These are phyloP conservation scores for Tuber brumale DNA, from an alignment of 495 filamentous ascomycete genomes.

Conservation along the genomic window DNA sequence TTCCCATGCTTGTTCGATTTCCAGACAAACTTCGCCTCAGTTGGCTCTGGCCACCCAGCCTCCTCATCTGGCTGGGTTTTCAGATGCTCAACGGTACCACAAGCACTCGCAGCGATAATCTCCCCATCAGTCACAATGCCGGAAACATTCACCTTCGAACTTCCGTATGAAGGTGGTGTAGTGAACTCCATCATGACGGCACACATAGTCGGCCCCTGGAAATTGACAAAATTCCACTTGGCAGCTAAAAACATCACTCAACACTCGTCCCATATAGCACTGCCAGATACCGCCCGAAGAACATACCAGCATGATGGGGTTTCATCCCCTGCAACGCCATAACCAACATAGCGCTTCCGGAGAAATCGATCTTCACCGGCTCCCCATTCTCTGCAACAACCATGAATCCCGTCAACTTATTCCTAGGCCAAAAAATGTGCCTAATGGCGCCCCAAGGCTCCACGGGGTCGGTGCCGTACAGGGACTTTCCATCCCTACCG, in stretches of 20 bases:
- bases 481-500: slow-evolving; percentile 76
- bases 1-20: slow-evolving; percentile 71
- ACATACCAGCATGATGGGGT: slow-evolving; percentile 82
- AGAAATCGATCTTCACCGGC: slow-evolving; percentile 61
- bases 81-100: slow-evolving; percentile 59
- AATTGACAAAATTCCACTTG: slow-evolving; percentile 88
- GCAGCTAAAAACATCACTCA: slow-evolving; percentile 52
- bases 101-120: slow-evolving; percentile 65
- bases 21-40: slow-evolving; percentile 68
- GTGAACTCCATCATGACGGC: slow-evolving; percentile 94
- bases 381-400: slow-evolving; percentile 63
- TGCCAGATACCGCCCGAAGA: slow-evolving; percentile 4
- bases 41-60: slow-evolving; percentile 85
- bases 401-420: slow-evolving; percentile 70
- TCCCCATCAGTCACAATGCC: slow-evolving; percentile 73
- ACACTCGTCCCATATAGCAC: slow-evolving; percentile 6
- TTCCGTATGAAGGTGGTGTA: slow-evolving; percentile 90
- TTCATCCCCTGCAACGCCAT: slow-evolving; percentile 96
- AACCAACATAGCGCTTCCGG: slow-evolving; percentile 67
- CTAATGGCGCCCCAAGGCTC: slow-evolving; percentile 89
- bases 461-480: slow-evolving; percentile 73
- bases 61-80: slow-evolving; percentile 61
- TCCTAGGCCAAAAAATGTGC: slow-evolving; percentile 89
- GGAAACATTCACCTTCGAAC: slow-evolving; percentile 77
- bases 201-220: slow-evolving; percentile 78